Evolutionary conservation across 148 eudicot species (phyloP), one percentile per base, ranked within the genome.

Genomic region (Chenopodium album): DNA sequence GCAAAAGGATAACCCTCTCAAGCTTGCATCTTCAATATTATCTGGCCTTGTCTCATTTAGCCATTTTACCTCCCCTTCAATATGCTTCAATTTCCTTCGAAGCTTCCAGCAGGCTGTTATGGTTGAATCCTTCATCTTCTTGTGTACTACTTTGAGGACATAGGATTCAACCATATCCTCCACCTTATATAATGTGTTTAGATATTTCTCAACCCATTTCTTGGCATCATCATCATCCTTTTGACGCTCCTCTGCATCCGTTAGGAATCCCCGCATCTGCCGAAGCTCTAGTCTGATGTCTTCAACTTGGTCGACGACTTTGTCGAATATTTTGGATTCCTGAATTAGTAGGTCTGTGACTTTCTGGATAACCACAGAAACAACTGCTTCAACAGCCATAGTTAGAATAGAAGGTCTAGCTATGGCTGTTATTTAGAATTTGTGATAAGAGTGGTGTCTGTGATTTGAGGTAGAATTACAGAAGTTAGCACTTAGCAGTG

Each of bases 321-420:
- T 82, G 72, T 79, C 73, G 37, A 85, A 79, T 19, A 76, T 68
- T 5, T 78, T 62, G 59, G 85, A 78, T 17, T 85, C 82, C 46
- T 78, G 78, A 69, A 78, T 85, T 29, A 78, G 29, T 26, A 81
- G 81, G 71, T 85, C 82, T 37, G 77, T 79, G 14, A 85, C 79
- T 29, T 82, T 85, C 23, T 78, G 75, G 47, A 82, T 73, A 66
- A 82, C 76, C 72, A 34, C 80, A 28, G 73, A 60, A n/a, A 54
- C 85, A 9, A 85, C 87, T n/a, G 82, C 87, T 75, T 74, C 85
- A 8, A 75, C 69, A 19, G 85, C 87, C 87, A 60, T 44, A 10
- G 59, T 44, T 44, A 41, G 22, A 70, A 4, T 50, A 48, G 50
- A 12, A 29, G 50, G 47, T 64, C 23, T 64, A 78, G 34, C 34